phyloP scores from a whole-genome alignment of 2,329 filamentous ascomycete species.

The Stachybotrys echinatus region DNA sequence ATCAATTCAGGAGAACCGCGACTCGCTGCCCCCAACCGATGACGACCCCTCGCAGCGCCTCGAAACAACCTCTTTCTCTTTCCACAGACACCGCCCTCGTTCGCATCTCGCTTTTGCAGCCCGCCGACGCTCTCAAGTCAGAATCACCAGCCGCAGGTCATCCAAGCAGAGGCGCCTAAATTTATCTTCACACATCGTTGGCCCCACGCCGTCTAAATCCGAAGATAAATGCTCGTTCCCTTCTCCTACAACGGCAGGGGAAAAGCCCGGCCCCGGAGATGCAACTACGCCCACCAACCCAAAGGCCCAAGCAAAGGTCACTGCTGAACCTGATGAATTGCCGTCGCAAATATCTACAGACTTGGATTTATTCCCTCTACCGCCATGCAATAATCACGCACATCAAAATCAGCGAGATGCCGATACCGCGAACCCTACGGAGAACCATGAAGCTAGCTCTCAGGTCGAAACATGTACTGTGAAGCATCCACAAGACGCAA shows the following conservation, averaged over 20 bases:
- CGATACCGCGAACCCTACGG: background rate
- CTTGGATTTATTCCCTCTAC: conserved; percentile 9
- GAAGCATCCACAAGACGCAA: background rate
- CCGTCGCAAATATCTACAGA: conserved; percentile 5
- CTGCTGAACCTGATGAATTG: background rate
- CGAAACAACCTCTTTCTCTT: conserved; percentile 6
- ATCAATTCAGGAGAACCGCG: conserved; percentile 14
- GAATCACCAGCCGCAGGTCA: conserved; percentile 4
- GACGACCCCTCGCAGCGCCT: conserved; percentile 7
- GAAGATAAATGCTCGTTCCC: too few species aligned
- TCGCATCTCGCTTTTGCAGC: conserved; percentile 20
- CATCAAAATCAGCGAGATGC: background rate
- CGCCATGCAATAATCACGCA: background rate
- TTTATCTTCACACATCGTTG: too few species aligned
- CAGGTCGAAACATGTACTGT: background rate
- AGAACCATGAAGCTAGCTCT: background rate
- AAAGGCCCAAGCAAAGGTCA: background rate
- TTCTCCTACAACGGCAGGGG: too few species aligned
- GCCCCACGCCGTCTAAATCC: too few species aligned
- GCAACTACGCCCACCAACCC: background rate
- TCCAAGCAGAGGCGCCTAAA: background rate
- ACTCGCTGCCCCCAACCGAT: background rate
- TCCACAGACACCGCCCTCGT: conserved; percentile 11
- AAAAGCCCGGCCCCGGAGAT: too few species aligned
- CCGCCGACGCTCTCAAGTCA: conserved; percentile 15